phyloP scores from a whole-genome alignment of 768 basidiomycete genomes.

The Boletus vinaceobasis region DNA sequence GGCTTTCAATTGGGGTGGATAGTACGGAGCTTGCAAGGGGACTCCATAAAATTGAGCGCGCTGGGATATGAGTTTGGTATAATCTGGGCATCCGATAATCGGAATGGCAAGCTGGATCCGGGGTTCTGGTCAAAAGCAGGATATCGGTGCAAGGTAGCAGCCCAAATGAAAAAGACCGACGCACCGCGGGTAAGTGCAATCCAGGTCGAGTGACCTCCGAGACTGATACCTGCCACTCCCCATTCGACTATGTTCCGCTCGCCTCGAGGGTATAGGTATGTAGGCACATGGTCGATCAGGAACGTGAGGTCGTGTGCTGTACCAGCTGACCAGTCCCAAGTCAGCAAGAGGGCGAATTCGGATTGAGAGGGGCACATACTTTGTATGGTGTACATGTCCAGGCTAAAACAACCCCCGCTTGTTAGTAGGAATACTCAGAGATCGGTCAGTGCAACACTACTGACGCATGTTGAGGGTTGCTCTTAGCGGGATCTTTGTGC shows the following conservation, averaged over 20 bases:
- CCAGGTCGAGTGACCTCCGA: conserved; percentile 88
- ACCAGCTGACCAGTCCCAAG: conserved; percentile 36
- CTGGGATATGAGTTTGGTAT: conserved; percentile 48
- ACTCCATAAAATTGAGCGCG: conserved; percentile 51
- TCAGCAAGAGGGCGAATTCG: not conserved
- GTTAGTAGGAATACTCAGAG: conserved; percentile 1
- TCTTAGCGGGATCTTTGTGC: conserved; percentile 20
- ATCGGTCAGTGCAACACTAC: conserved; percentile 1
- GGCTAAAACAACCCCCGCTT: conserved; percentile 6
- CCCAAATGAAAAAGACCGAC: not conserved
- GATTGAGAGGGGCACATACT: conserved; percentile 13
- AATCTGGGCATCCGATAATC: conserved; percentile 74
- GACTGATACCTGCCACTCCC: conserved; percentile 71
- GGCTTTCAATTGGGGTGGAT: conserved; percentile 51
- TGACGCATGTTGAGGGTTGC: conserved; percentile 29
- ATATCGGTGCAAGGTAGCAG: not conserved
- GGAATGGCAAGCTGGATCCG: conserved; percentile 45
- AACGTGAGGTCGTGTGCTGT: conserved; percentile 75
- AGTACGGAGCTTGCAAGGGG: conserved; percentile 46
- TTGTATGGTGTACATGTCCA: conserved; percentile 33
- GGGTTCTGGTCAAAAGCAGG: conserved; percentile 34
- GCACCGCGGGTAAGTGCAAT: conserved; percentile 51
- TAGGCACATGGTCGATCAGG: conserved; percentile 75
- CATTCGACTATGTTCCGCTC: conserved; percentile 63
- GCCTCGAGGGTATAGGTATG: conserved; percentile 66